These are phyloP conservation scores for Penicillium coffeae DNA, from an alignment of 495 filamentous ascomycete genomes.

Conservation along the genomic window DNA sequence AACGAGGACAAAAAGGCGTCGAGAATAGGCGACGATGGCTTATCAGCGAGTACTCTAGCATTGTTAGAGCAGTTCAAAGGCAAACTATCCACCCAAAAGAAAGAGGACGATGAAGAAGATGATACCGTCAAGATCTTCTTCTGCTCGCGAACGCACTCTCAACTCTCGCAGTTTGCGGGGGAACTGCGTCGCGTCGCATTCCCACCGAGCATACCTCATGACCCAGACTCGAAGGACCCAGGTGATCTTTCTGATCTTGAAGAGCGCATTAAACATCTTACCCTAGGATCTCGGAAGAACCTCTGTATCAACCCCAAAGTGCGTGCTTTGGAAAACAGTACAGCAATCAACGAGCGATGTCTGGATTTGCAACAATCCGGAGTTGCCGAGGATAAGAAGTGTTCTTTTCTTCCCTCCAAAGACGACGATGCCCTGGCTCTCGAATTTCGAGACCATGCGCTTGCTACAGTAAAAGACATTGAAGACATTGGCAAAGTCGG, in stretches of 20 bases:
- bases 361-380: conserved; percentile 80
- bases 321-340: conserved; percentile 60
- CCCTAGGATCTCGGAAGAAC: conserved; percentile 85
- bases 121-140: conserved; percentile 79
- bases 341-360: conserved; percentile 94
- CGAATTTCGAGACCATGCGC: conserved; percentile 80
- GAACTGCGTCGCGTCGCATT: conserved; percentile 81
- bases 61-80: conserved; percentile 38
- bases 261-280: conserved; percentile 77
- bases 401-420: conserved; percentile 72
- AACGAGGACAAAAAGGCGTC: conserved; percentile 34
- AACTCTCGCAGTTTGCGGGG: conserved; percentile 87
- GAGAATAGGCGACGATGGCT: conserved; percentile 27
- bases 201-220: conserved; percentile 53
- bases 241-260: conserved; percentile 32
- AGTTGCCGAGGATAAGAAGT: conserved; percentile 64
- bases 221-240: conserved; percentile 25
- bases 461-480: conserved; percentile 87
- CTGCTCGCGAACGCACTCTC: conserved; percentile 93
- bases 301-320: conserved; percentile 91
- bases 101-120: conserved; percentile 48
- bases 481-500: conserved; percentile 83
- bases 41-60: conserved; percentile 43
- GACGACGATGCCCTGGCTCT: conserved; percentile 67
- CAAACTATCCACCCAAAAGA: conserved; percentile 33